Conservation (phyloP, 169 alveolate species). For the Eimeria brunetti region DNA sequence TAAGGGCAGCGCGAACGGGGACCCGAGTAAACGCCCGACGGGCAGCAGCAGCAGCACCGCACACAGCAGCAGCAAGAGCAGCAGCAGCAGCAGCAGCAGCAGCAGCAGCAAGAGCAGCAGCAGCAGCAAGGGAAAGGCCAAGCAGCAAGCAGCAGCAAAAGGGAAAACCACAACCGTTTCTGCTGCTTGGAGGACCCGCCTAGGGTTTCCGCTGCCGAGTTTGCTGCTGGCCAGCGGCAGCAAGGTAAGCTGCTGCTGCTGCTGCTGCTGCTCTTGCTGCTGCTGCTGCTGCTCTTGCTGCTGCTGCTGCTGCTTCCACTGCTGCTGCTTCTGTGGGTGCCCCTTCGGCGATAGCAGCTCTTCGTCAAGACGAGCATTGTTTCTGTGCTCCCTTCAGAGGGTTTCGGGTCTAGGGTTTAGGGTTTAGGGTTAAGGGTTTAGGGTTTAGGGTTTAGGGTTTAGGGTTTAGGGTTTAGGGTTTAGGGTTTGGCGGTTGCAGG, state of each 20-base stretch:
- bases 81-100: conserved; percentile 5
- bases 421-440: background rate
- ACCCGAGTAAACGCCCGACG: conserved; percentile 93
- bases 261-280: background rate
- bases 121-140: too few relatives aligned
- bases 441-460: background rate
- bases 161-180: background rate
- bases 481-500: conserved; percentile 80
- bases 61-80: background rate
- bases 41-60: conserved; percentile 1
- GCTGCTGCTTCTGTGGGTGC: background rate
- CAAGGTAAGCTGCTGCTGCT: conserved; percentile 26
- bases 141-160: too few relatives aligned
- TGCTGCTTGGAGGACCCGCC: conserved; percentile 3
- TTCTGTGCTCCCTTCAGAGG: too few relatives aligned
- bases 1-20: conserved; percentile 94
- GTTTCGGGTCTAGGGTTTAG: background rate
- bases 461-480: background rate
- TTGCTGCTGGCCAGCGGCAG: conserved; percentile 61
- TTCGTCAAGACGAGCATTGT: too few relatives aligned
- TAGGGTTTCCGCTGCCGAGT: background rate
- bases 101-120: conserved; percentile 4
- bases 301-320: background rate
- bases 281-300: conserved; percentile 4
- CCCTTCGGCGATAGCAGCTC: background rate